Conservation (phyloP, 75 land plant genomes). For the Sequoia sempervirens region DNA sequence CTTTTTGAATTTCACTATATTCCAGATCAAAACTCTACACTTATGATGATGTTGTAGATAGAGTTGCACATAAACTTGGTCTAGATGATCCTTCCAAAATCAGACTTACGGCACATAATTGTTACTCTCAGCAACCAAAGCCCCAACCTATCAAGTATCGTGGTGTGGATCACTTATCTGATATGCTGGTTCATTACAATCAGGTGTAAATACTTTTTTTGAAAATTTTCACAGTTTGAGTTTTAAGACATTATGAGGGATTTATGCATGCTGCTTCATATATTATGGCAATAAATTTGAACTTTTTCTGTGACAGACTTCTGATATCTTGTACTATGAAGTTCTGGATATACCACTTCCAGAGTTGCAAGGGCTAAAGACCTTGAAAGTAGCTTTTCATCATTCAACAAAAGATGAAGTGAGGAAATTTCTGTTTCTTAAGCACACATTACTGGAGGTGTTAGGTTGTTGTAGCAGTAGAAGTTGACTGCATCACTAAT, state of each 20-base stretch:
- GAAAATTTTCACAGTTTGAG: background rate
- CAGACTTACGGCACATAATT: constrained; percentile 90
- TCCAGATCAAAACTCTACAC: constrained; percentile 80
- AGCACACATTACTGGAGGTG: background rate
- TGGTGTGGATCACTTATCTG: constrained; percentile 74
- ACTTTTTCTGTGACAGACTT: constrained; percentile 45
- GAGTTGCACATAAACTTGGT: constrained; percentile 77
- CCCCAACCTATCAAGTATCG: constrained; percentile 96
- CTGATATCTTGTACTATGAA: constrained; percentile 95
- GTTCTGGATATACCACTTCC: constrained; percentile 94
- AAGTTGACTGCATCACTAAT: background rate
- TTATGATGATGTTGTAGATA: constrained; percentile 96
- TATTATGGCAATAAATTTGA: background rate
- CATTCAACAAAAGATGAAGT: constrained; percentile 78
- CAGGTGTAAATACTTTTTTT: constrained; percentile 59
- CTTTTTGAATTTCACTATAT: background rate
- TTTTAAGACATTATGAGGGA: background rate
- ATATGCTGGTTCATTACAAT: constrained; percentile 95
- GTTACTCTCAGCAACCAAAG: constrained; percentile 94
- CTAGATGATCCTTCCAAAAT: constrained; percentile 93
- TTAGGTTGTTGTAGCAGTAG: background rate
- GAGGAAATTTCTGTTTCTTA: constrained; percentile 8
- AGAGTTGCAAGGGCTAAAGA: constrained; percentile 90
- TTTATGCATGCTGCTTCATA: background rate
- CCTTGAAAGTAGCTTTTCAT: constrained; percentile 87